Conservation (phyloP, 139 green algal genomes). For the Chlorella sp. region DNA sequence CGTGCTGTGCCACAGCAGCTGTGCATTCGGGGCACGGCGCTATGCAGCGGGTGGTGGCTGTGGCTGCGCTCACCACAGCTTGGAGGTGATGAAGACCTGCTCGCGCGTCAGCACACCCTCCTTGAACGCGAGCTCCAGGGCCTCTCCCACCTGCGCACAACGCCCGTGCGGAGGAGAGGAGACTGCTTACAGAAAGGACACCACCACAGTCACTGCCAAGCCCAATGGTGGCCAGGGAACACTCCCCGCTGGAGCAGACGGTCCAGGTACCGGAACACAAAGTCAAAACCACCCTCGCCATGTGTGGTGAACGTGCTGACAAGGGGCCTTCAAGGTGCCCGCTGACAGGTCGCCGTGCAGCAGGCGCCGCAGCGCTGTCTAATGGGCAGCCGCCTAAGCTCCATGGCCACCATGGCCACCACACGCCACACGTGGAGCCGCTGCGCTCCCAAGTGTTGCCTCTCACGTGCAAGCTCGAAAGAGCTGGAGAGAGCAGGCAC, state of each 20-base stretch:
- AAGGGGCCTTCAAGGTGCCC: too few species aligned
- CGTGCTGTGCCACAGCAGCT: too few species aligned
- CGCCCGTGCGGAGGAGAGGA: neutral
- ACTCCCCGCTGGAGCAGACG: too few species aligned
- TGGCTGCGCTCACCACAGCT: conserved; percentile 45
- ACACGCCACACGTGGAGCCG: neutral
- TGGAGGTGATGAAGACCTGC: conserved; percentile 67
- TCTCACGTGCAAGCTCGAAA: neutral
- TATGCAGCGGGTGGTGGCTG: too few species aligned
- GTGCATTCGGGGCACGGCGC: too few species aligned
- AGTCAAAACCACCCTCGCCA: neutral
- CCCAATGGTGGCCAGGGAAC: too few species aligned
- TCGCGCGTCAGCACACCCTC: conserved; percentile 43
- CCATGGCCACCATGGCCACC: too few species aligned
- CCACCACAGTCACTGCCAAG: neutral
- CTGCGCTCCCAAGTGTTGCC: neutral
- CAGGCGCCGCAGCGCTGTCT: too few species aligned
- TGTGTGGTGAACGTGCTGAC: neutral
- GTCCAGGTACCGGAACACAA: neutral
- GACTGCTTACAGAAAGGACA: neutral
- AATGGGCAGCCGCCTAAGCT: too few species aligned
- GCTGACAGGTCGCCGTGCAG: too few species aligned
- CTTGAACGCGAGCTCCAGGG: conserved; percentile 24
- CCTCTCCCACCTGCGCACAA: conserved; percentile 37
- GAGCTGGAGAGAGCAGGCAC: neutral